phyloP scores from a whole-genome alignment of 2,329 filamentous ascomycete species.

The Torrubiella hemipterigena region DNA sequence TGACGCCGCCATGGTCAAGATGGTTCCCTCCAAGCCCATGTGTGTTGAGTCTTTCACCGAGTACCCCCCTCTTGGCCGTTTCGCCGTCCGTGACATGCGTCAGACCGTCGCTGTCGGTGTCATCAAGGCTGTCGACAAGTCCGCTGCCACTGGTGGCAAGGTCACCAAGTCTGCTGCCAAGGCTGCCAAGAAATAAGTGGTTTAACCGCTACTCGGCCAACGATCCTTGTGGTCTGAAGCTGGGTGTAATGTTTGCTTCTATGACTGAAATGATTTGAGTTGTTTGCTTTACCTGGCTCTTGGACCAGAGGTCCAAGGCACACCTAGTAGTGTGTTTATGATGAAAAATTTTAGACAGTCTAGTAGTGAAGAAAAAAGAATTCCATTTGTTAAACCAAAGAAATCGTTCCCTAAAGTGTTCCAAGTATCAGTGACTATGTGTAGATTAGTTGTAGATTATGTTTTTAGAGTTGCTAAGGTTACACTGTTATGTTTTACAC shows the following conservation, averaged over 20 bases:
- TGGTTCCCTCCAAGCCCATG: slow-evolving; percentile 99
- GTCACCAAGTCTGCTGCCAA: slow-evolving; percentile 62
- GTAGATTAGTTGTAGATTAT: too few relatives aligned
- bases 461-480: too few relatives aligned
- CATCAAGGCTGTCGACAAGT: slow-evolving; percentile 78
- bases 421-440: too few relatives aligned
- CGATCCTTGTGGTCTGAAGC: too few relatives aligned
- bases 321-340: slow-evolving; percentile 34
- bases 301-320: slow-evolving; percentile 26
- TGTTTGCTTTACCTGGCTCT: slow-evolving; percentile 32
- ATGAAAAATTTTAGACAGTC: slow-evolving; percentile 35
- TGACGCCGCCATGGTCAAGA: slow-evolving; percentile 99
- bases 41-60: slow-evolving; percentile 99
- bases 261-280: slow-evolving; percentile 32
- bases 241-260: slow-evolving; percentile 28
- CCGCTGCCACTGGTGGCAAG: slow-evolving; percentile 45
- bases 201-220: slow-evolving; percentile 12
- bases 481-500: too few relatives aligned
- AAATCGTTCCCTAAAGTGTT: not conserved
- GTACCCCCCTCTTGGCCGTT: slow-evolving; percentile 98
- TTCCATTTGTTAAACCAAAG: not conserved
- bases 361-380: slow-evolving; percentile 23
- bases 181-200: slow-evolving; percentile 60
- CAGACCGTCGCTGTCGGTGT: slow-evolving; percentile 87
- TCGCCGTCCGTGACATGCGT: slow-evolving; percentile 98